phyloP scores from a whole-genome alignment of 2,329 filamentous ascomycete species.

The Botrytis paeoniae region DNA sequence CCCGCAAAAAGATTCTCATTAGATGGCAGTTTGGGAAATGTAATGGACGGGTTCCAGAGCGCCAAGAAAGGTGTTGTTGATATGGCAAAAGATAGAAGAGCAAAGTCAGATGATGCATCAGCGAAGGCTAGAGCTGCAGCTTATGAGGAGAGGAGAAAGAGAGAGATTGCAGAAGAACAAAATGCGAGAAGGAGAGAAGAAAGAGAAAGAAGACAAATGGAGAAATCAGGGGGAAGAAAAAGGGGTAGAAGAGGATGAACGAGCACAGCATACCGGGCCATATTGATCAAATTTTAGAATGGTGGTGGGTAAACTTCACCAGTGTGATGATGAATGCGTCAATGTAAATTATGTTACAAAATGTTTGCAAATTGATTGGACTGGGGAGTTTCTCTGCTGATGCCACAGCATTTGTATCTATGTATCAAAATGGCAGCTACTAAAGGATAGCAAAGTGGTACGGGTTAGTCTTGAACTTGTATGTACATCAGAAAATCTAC shows the following conservation, averaged over 20 bases:
- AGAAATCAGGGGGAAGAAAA: neutral
- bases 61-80: neutral
- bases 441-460: neutral
- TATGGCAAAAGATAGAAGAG: slow-evolving; percentile 2
- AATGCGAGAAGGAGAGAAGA: neutral
- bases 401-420: neutral
- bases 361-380: neutral
- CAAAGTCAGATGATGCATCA: slow-evolving; percentile 4
- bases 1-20: neutral
- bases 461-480: neutral
- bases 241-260: neutral
- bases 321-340: neutral
- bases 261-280: neutral
- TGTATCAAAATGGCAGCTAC: neutral
- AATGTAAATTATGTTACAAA: slow-evolving; percentile 11
- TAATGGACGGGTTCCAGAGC: slow-evolving; percentile 6
- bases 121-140: neutral
- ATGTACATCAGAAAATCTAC: neutral
- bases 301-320: neutral
- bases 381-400: neutral
- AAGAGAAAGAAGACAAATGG: slow-evolving; percentile 4
- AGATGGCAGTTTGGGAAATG: slow-evolving; percentile 9
- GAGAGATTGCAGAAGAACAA: slow-evolving; percentile 5
- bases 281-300: neutral
- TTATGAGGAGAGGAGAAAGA: slow-evolving; percentile 9